Base-by-base conservation (phyloP, 1,284 basidiomycete species). In the Sanghuangporus sanghuang region DNA sequence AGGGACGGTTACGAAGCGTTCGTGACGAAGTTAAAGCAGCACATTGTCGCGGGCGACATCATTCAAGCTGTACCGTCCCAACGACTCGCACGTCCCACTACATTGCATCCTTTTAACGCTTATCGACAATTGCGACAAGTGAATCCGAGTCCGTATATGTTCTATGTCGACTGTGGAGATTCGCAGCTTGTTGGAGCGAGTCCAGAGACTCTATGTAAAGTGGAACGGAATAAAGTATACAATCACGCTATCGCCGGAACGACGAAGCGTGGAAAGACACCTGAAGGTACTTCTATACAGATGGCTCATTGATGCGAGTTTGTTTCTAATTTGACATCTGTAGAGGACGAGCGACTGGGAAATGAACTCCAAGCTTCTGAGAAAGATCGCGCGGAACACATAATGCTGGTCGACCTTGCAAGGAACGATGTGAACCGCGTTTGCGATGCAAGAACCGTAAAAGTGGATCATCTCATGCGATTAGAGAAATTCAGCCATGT, bases 241-340 rank as follows among this genome's bases (percentile, higher is more conserved):
- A 98, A 98, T 71, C 97, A 99, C 73, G 97, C 97, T 9, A 99
- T 99, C 66, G 97, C 97, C 1, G 97, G 97, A 6, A 99, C 97
- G 0, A 92, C 92, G 48, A 89, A 87, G 73, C 81, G 97, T 69
- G 97, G 97, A 0, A 87, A 89, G 75, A 93, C 87, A 5, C 76
- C 80, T 0, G 90, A 93, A 80, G 94, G 94, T 93, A 23, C 42
- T 48, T 55, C 7, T 63, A 12, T 40, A 58, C 32, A 27, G 16
- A 7, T 18, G 14, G 6, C 16, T 46, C 44, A 46, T 44, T 14
- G 36, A 55, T 8, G 38, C 36, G 14, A 12, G n/a, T 38, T 18
- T 54, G 32, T 12, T 18, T 11, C 18, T 16, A 5, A 11, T 2
- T 40, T 18, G 63, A n/a, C 42, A 46, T 8, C 14, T 21, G 42